These are phyloP conservation scores for Hordeum marinum DNA, from an alignment of 176 grass and related monocot genomes.

Conservation along the genomic window DNA sequence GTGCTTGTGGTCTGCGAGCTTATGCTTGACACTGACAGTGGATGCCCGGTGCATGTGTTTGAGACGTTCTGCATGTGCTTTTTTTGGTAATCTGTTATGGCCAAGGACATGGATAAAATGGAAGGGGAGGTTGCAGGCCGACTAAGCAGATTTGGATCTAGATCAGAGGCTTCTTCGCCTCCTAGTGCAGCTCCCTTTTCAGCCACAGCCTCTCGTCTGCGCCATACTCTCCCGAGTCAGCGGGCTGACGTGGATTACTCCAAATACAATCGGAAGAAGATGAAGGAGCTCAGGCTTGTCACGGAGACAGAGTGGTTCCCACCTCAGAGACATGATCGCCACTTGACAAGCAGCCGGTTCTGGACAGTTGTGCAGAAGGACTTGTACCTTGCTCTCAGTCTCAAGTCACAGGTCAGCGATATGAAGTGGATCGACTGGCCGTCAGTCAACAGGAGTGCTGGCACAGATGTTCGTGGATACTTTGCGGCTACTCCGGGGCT, in stretches of 20 bases:
- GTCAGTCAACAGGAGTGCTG: background rate
- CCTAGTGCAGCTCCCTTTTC: background rate
- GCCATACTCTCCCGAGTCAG: background rate
- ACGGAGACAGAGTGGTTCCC: background rate
- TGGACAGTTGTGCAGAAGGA: slow-evolving; percentile 3
- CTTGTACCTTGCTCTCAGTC: background rate
- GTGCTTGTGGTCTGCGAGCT: background rate
- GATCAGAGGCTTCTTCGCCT: background rate
- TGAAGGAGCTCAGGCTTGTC: background rate
- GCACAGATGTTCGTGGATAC: background rate
- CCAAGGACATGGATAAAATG: background rate
- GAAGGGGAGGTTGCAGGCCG: too few relatives aligned
- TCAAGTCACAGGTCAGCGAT: background rate
- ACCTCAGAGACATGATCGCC: background rate
- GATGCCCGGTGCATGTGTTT: background rate
- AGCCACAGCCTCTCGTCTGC: background rate
- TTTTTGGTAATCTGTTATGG: background rate
- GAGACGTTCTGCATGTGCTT: background rate
- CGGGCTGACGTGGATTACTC: background rate
- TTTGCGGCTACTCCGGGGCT: background rate
- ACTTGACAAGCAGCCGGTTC: background rate
- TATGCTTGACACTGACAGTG: background rate
- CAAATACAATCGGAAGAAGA: background rate
- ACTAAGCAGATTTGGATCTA: background rate
- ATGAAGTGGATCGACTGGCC: background rate